Percentiles rank a stretch among this genome's conserved stretches.
These are phyloP conservation scores for Acer saccharum DNA, from an alignment of 345 rosid genomes.

Conservation along the genomic window DNA sequence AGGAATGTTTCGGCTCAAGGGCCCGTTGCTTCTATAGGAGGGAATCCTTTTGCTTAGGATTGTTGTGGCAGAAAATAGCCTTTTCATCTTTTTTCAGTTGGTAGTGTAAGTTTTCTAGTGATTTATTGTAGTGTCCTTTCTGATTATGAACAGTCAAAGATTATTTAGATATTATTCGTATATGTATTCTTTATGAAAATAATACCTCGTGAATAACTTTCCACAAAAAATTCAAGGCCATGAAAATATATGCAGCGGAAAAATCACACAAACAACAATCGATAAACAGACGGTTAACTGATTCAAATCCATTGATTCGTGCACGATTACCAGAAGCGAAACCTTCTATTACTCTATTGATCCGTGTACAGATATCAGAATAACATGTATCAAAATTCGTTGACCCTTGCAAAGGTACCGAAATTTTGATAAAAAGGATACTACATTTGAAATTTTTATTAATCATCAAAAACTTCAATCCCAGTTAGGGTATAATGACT, in stretches of 20 bases:
- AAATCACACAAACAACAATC: too few species aligned
- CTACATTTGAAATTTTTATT: too few species aligned
- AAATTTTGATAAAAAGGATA: too few species aligned
- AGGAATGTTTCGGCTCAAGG: conserved; percentile 73
- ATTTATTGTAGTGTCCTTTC: neutral
- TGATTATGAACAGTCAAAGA: neutral
- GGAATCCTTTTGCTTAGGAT: conserved; percentile 85
- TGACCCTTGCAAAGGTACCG: too few species aligned
- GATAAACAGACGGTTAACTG: too few species aligned
- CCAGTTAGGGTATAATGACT: too few species aligned
- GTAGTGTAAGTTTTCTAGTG: conserved; percentile 6
- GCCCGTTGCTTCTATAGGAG: conserved; percentile 74
- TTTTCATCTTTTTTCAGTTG: neutral
- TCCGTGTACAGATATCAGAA: too few species aligned
- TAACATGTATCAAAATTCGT: too few species aligned
- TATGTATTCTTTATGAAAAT: conserved; percentile 20
- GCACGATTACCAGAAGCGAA: too few species aligned
- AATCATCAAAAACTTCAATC: too few species aligned
- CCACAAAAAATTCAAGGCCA: conserved; percentile 12
- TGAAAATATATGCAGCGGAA: neutral
- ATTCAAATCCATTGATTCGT: too few species aligned
- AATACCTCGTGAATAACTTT: conserved; percentile 15
- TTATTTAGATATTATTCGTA: neutral
- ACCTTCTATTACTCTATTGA: too few species aligned
- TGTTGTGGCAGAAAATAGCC: neutral